These are phyloP conservation scores for Magnolia sinica DNA, from an alignment of 164 flowering plant genomes.

Conservation along the genomic window DNA sequence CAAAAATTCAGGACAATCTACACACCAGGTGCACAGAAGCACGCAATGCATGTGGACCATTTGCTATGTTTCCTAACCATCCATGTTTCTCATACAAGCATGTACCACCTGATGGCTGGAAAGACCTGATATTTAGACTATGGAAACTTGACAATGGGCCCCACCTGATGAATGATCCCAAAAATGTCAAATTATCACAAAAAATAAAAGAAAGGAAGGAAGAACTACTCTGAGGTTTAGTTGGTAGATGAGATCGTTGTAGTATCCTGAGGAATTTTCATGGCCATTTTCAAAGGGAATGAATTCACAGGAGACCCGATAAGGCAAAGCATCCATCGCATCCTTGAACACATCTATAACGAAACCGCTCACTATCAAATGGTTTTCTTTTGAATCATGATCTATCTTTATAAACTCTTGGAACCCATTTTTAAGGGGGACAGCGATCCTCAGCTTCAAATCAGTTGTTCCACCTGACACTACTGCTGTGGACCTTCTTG, in stretches of 20 bases:
- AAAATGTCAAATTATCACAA: background rate
- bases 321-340: background rate
- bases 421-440: conserved; percentile 30
- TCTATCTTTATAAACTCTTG: conserved; percentile 26
- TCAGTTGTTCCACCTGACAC: conserved; percentile 31
- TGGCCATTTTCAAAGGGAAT: background rate
- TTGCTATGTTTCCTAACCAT: background rate
- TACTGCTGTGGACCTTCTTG: conserved; percentile 16
- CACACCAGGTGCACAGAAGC: background rate
- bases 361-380: background rate
- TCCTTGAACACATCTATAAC: background rate
- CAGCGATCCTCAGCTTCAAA: conserved; percentile 27
- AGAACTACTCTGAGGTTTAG: background rate
- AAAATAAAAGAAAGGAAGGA: too few species aligned
- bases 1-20: background rate
- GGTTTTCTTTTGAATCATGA: conserved; percentile 7
- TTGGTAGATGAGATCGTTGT: conserved; percentile 1
- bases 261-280: background rate
- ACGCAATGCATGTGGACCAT: background rate
- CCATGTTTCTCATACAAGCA: background rate
- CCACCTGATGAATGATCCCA: background rate
- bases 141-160: background rate
- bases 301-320: background rate
- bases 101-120: background rate
- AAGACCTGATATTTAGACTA: background rate